Conservation (phyloP, 148 eudicot species). For the Camellia sinensis region DNA sequence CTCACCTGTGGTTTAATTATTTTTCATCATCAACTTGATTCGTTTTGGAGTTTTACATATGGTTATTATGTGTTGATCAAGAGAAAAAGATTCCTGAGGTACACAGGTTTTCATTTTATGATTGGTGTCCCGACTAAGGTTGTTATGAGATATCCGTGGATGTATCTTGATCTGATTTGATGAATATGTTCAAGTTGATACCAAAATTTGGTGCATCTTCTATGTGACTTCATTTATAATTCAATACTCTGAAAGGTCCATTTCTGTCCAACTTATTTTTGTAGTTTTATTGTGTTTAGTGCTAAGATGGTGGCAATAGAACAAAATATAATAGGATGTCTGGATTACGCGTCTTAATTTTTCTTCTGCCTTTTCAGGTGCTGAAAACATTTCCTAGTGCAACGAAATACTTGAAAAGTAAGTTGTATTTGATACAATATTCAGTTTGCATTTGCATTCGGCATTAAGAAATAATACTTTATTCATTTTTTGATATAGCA, state of each 20-base stretch:
- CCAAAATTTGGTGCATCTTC: neutral
- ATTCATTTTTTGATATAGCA: conserved; percentile 40
- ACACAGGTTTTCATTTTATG: neutral
- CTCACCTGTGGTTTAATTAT: too few relatives aligned
- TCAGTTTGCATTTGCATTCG: conserved; percentile 1
- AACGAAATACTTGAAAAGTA: conserved; percentile 69
- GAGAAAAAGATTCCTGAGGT: conserved; percentile 93
- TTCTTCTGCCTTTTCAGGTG: conserved; percentile 49
- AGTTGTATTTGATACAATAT: conserved; percentile 31
- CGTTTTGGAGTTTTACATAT: too few relatives aligned
- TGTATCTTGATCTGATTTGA: neutral
- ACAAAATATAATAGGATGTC: neutral
- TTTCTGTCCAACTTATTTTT: neutral
- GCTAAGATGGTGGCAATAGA: neutral
- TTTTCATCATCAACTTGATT: too few relatives aligned
- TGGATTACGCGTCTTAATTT: neutral
- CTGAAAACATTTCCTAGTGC: conserved; percentile 68
- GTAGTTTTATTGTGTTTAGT: neutral
- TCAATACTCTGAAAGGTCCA: neutral
- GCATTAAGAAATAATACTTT: neutral
- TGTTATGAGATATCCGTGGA: neutral
- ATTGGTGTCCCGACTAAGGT: neutral
- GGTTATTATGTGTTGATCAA: conserved; percentile 10
- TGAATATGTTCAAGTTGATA: neutral
- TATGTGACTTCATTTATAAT: neutral